A percentile compares a stretch with the other conserved stretches of the same genome.
Conservation (phyloP, 345 rosid species). For the Murraya paniculata region DNA sequence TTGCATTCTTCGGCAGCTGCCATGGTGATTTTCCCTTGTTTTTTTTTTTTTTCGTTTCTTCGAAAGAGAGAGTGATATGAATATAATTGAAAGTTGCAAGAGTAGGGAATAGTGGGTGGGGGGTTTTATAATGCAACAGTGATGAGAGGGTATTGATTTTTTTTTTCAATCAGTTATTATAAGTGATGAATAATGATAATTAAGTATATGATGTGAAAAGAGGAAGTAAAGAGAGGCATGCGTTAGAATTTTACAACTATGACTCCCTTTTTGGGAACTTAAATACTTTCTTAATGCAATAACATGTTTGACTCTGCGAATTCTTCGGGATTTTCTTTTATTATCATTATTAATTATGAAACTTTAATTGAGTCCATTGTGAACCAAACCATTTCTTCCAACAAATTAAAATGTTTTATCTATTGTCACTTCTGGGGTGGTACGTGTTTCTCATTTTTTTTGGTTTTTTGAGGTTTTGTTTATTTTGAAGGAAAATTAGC, state of each 20-base stretch:
- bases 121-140: slow-evolving; percentile 8
- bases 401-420: neutral
- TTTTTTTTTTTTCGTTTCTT: too few species aligned
- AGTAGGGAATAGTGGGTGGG: neutral
- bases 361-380: neutral
- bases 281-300: neutral
- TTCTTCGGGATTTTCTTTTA: neutral
- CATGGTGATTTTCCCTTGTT: neutral
- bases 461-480: too few species aligned
- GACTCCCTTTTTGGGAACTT: neutral
- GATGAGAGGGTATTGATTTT: neutral
- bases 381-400: neutral
- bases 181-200: neutral
- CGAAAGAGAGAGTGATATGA: neutral
- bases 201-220: neutral
- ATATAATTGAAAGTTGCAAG: neutral
- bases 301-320: neutral
- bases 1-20: slow-evolving; percentile 24
- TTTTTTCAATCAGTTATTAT: slow-evolving; percentile 3
- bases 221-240: neutral
- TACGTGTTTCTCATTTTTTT: too few species aligned
- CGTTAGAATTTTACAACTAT: neutral
- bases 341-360: neutral
- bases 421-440: neutral
- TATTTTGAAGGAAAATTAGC: too few species aligned